phyloP scores from a whole-genome alignment of 352 stramenopile genomes.

The Heterotrichella gracilis region DNA sequence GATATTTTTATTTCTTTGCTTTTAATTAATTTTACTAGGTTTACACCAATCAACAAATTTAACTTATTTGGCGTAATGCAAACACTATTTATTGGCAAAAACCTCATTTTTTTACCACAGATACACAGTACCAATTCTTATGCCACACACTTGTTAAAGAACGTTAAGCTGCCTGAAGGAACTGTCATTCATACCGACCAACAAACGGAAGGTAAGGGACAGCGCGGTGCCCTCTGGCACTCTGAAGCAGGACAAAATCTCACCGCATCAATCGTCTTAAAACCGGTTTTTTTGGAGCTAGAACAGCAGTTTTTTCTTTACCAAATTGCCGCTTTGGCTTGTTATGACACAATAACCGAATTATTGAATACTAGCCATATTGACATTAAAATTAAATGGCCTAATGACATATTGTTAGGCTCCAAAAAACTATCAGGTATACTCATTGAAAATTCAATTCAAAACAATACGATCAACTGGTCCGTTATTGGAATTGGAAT shows the following conservation, averaged over 20 bases:
- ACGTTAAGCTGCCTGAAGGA: neutral
- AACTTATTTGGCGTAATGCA: conserved; percentile 1
- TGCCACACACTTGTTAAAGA: neutral
- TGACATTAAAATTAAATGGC: conserved; percentile 9
- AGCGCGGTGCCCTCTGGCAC: neutral
- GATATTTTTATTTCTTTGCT: neutral
- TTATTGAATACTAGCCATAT: neutral
- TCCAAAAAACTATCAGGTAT: neutral
- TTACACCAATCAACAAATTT: conserved; percentile 5
- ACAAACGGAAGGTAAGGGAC: neutral
- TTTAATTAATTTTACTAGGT: conserved; percentile 10
- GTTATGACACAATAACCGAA: neutral
- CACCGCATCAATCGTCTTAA: neutral
- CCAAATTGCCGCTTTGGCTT: neutral
- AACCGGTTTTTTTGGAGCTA: neutral
- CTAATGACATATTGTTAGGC: neutral
- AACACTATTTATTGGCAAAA: conserved; percentile 9
- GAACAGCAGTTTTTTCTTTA: neutral
- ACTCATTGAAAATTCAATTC: neutral
- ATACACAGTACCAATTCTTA: neutral
- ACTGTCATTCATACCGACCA: neutral
- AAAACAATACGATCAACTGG: neutral
- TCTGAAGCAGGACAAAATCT: neutral
- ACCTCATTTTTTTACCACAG: neutral
- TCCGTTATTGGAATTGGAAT: neutral